Evolutionary conservation across 345 rosid genomes (phyloP).

Genomic region (Adansonia digitata): DNA sequence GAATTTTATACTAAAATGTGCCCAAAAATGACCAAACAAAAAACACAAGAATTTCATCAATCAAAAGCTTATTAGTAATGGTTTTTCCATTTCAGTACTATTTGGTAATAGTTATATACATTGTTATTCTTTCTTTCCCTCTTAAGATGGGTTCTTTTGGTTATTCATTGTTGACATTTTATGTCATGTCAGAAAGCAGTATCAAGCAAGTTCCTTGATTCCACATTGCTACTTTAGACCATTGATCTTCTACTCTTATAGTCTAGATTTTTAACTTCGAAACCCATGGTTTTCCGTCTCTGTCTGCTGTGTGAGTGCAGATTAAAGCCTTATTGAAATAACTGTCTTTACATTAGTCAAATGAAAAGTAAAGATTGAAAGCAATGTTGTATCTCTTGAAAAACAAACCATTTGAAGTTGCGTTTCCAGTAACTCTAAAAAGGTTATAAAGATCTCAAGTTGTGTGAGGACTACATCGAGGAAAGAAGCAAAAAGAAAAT

Average conservation of each 20-base stretch:
- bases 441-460: too few species aligned
- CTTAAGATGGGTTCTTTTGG: neutral
- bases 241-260: neutral
- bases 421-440: too few species aligned
- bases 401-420: neutral
- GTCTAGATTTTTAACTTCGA: neutral
- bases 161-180: neutral
- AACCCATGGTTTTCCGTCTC: constrained; percentile 15
- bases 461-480: neutral
- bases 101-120: neutral
- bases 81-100: neutral
- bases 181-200: neutral
- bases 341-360: neutral
- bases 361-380: neutral
- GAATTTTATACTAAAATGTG: neutral
- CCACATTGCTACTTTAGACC: neutral
- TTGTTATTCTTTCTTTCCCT: too few species aligned
- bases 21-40: neutral
- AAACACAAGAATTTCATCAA: neutral
- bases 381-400: neutral
- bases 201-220: neutral
- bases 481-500: neutral
- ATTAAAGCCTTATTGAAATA: neutral
- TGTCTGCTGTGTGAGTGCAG: neutral
- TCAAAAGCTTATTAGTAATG: neutral